A percentile compares a stretch with the other conserved stretches of the same genome.
Conservation (phyloP, 805 yeast genomes). For the Hanseniaspora meyeri region DNA sequence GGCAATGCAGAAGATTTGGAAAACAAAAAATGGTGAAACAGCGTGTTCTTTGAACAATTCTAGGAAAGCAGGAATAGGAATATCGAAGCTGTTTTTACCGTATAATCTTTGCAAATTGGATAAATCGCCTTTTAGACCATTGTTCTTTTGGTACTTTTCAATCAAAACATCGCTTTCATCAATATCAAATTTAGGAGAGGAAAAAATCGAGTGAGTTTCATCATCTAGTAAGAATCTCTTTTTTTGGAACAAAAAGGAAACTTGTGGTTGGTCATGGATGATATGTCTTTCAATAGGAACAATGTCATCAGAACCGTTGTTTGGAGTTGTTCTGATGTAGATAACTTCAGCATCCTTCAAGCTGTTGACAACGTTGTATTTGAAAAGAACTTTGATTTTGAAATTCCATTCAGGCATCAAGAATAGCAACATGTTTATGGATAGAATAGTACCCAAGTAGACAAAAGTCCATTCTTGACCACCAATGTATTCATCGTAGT, state of each 20-base stretch:
- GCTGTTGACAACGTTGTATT: slow-evolving; percentile 42
- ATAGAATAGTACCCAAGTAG: slow-evolving; percentile 57
- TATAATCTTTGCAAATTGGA: slow-evolving; percentile 43
- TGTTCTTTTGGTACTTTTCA: slow-evolving; percentile 38
- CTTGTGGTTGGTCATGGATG: slow-evolving; percentile 48
- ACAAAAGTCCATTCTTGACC: slow-evolving; percentile 96
- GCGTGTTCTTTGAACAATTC: slow-evolving; percentile 96
- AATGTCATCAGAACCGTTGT: slow-evolving; percentile 76
- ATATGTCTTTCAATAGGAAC: slow-evolving; percentile 44
- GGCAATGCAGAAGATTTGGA: slow-evolving; percentile 90
- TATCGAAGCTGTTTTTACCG: slow-evolving; percentile 82
- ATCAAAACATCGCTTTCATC: slow-evolving; percentile 47
- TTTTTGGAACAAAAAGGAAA: slow-evolving; percentile 77
- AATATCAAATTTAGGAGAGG: slow-evolving; percentile 66
- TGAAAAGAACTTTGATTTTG: slow-evolving; percentile 53
- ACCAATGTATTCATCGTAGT: slow-evolving; percentile 69
- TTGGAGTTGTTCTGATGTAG: slow-evolving; percentile 68
- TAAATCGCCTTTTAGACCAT: slow-evolving; percentile 47
- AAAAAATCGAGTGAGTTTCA: slow-evolving; percentile 37
- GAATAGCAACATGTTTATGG: slow-evolving; percentile 65
- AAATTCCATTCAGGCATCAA: slow-evolving; percentile 93
- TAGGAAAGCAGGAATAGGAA: slow-evolving; percentile 82
- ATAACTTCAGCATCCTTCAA: slow-evolving; percentile 59
- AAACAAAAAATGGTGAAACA: slow-evolving; percentile 93
- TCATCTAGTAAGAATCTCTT: slow-evolving; percentile 69